Base-by-base conservation (phyloP, 306 rosid genomes). In the Canavalia ensiformis region DNA sequence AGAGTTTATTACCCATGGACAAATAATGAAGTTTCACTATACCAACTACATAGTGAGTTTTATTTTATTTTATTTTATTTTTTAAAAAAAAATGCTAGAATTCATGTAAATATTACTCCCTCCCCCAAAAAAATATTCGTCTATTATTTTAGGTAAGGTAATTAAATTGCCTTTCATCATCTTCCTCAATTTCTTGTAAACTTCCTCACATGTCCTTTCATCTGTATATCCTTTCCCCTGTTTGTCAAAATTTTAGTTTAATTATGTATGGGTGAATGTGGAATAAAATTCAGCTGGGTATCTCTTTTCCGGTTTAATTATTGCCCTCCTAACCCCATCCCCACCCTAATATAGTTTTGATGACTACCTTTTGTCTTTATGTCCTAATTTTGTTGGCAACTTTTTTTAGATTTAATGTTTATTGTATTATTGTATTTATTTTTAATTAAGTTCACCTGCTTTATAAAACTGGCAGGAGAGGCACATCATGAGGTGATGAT, bases 401-500 rank as follows among this genome's bases (percentile, higher is more conserved):
- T 57, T 18, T 28, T 18, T 37, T 10, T 0, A 67, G 35, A 52
- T 66, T 66, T 44, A 45, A 9, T 56, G 65, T 49, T 49, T 71
- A 46, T 56, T 33, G 13, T 13, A 31, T 8, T 51, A 39, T 7
- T 51, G 6, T 65, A 45, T 34, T 31, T 47, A n/a, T 31, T 33
- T 44, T 44, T n/a, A 31, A 47, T 70, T 34, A 57, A 68, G 54
- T 34, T 57, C 50, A 69, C 51, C 10, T 57, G 62, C 63, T 70
- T 79, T 67, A 12, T 45, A 9, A 45, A 69, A 70, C 34, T 60
- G 28, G 25, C 8, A 72, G 41, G 62, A 71, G 64, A 60, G 55
- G 6, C 65, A 70, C 71, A 70, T 79, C 77, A 79, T 70, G 34
- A 69, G 78, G 64, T 35, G 72, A 59, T 58, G 70, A 63, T 64